Evolutionary conservation across 331 rosid genomes (phyloP), one percentile per base, ranked within the genome.

Genomic region (Acacia pycnantha): DNA sequence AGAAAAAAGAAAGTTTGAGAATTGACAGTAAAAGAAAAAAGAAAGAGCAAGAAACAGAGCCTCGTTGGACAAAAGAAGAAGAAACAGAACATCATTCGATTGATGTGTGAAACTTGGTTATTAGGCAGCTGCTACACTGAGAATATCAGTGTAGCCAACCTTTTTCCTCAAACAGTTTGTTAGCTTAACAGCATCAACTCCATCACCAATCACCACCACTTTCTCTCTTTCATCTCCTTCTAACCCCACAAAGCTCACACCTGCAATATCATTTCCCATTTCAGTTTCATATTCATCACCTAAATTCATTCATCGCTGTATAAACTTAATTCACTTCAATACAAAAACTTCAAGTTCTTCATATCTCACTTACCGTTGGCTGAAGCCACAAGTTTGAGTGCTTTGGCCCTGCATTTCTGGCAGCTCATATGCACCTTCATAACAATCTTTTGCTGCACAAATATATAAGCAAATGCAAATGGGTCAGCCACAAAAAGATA

Each of bases 211-310:
- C 46, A 66, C 71, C 13, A 66, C 46, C 71, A 66, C 71, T 66
- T 66, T 66, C 1, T 66, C 15, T 33, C 18, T 66, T 1, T 33
- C 24, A 33, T 7, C 46, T 33, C 71, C 71, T 35, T 66, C 71
- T 66, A 66, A 6, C 13, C 71, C 46, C 71, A 33, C 71, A 66
- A 66, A 66, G 71, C 41, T 66, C 71, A 66, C 71, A 33, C 71
- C 71, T 66, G 71, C 70, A 65, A 29, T 11, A 33, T 53, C 33
- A 31, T 31, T 31, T 31, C 33, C 68, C 67, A 24, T 22, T 43
- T 43, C 46, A 43, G 12, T 43, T 43, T 43, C 46, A 43, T 43
- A 43, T 43, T 10, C 46, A 43, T 43, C 46, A 9, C n/a, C n/a
- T n/a, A n/a, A n/a, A n/a, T n/a, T n/a, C n/a, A 43, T 43, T 10